phyloP scores from a whole-genome alignment of 1,139 yeast species.

The Nadsonia commutata region DNA sequence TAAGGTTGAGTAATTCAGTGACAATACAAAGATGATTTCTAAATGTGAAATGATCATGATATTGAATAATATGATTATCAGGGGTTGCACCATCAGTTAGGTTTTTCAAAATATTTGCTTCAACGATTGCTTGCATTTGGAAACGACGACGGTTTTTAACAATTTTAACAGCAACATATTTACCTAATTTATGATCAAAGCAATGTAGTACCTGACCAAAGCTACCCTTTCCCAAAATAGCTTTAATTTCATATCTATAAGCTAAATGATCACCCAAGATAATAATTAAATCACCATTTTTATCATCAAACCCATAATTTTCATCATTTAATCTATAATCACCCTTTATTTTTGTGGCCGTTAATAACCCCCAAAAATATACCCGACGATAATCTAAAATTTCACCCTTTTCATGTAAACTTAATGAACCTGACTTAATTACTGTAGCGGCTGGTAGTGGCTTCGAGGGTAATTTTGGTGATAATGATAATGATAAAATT shows the following conservation, averaged over 20 bases:
- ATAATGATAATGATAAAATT: neutral
- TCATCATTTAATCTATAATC: constrained; percentile 26
- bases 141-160: constrained; percentile 61
- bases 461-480: neutral
- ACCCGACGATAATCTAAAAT: constrained; percentile 27
- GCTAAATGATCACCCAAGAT: constrained; percentile 57
- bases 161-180: constrained; percentile 56
- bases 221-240: constrained; percentile 61
- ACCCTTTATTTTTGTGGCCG: constrained; percentile 21
- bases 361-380: constrained; percentile 27
- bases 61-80: constrained; percentile 36
- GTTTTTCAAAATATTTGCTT: constrained; percentile 51
- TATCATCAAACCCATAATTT: constrained; percentile 67
- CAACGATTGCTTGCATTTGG: constrained; percentile 67
- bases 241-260: constrained; percentile 51
- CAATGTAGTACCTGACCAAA: constrained; percentile 72
- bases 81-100: constrained; percentile 31
- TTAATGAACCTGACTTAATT: constrained; percentile 17
- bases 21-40: constrained; percentile 74
- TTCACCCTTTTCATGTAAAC: constrained; percentile 40
- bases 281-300: constrained; percentile 45
- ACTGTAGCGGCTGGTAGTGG: constrained; percentile 4
- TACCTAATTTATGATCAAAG: constrained; percentile 46
- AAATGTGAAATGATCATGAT: constrained; percentile 60
- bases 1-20: constrained; percentile 57